These are phyloP conservation scores for Mucor sp. DNA, from an alignment of 371 early-diverging fungal species.

Conservation along the genomic window DNA sequence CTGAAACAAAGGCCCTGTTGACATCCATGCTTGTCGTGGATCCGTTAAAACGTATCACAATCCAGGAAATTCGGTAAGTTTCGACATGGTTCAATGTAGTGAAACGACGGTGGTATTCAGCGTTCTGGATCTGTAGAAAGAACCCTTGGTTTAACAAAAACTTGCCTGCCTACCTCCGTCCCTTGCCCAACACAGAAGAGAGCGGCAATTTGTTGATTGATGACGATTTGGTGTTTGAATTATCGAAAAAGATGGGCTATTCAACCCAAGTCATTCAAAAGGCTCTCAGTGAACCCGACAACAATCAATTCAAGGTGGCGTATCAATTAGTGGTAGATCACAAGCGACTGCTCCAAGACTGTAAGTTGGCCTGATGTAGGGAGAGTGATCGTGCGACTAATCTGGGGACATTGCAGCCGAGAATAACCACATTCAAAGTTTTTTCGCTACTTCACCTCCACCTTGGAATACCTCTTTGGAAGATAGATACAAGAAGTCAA, in stretches of 20 bases:
- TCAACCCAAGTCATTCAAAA: slow-evolving; percentile 65
- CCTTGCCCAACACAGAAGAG: slow-evolving; percentile 69
- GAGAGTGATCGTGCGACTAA: background rate
- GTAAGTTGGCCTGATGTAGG: slow-evolving; percentile 33
- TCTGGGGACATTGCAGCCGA: slow-evolving; percentile 16
- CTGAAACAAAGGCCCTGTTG: slow-evolving; percentile 81
- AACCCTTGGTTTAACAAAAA: slow-evolving; percentile 90
- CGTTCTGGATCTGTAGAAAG: slow-evolving; percentile 43
- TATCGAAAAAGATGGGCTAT: slow-evolving; percentile 87
- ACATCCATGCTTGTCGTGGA: slow-evolving; percentile 95
- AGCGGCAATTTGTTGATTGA: slow-evolving; percentile 68
- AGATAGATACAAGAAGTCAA: slow-evolving; percentile 21
- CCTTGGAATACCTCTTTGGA: slow-evolving; percentile 61
- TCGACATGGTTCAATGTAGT: slow-evolving; percentile 3
- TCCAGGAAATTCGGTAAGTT: slow-evolving; percentile 77
- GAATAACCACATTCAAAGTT: slow-evolving; percentile 61
- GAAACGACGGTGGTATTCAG: background rate
- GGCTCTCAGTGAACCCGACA: slow-evolving; percentile 76
- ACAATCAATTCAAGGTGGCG: slow-evolving; percentile 93
- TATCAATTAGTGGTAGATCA: slow-evolving; percentile 92
- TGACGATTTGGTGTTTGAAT: slow-evolving; percentile 73
- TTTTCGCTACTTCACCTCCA: slow-evolving; percentile 67
- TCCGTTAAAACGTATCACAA: slow-evolving; percentile 92
- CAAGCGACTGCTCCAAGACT: slow-evolving; percentile 70
- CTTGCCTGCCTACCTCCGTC: slow-evolving; percentile 89